Conservation (phyloP, 1,284 basidiomycete species). For the Coriolopsis trogii region DNA sequence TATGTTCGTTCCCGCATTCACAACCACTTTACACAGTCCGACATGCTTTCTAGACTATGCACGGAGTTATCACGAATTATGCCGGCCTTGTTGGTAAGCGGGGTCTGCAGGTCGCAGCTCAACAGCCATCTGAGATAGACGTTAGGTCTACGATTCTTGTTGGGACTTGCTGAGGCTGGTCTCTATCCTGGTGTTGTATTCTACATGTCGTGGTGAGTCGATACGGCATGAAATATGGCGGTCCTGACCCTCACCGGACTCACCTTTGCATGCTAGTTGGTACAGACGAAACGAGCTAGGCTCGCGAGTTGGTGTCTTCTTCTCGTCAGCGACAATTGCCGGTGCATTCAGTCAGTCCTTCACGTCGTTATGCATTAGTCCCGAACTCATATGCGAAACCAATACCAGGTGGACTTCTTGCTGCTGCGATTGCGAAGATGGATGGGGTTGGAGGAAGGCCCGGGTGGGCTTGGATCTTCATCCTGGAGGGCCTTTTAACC, state of each 20-base stretch:
- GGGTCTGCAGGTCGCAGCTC: neutral
- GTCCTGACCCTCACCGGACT: neutral
- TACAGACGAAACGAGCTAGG: constrained; percentile 62
- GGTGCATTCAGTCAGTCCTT: constrained; percentile 63
- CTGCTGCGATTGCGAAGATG: constrained; percentile 72
- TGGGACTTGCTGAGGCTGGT: constrained; percentile 41
- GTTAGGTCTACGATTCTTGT: constrained; percentile 36
- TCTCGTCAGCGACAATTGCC: constrained; percentile 69
- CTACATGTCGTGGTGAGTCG: constrained; percentile 40
- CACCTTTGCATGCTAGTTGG: constrained; percentile 29
- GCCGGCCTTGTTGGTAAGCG: constrained; percentile 34
- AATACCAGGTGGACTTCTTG: constrained; percentile 63
- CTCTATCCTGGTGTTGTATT: constrained; percentile 42
- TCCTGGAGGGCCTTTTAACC: constrained; percentile 76
- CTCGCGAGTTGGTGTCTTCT: constrained; percentile 62
- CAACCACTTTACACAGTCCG: neutral
- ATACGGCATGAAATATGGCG: too few species aligned
- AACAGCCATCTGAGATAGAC: too few species aligned
- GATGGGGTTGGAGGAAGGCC: constrained; percentile 63
- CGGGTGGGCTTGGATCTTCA: constrained; percentile 73
- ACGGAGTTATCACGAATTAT: constrained; percentile 36
- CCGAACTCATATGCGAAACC: too few species aligned
- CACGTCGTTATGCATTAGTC: neutral
- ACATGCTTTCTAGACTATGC: constrained; percentile 29
- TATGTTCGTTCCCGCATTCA: constrained; percentile 1